A percentile compares a stretch with the other conserved stretches of the same genome.
Evolutionary conservation across 495 filamentous ascomycete species (phyloP).

Genomic region (Schizothecium vesticola): DNA sequence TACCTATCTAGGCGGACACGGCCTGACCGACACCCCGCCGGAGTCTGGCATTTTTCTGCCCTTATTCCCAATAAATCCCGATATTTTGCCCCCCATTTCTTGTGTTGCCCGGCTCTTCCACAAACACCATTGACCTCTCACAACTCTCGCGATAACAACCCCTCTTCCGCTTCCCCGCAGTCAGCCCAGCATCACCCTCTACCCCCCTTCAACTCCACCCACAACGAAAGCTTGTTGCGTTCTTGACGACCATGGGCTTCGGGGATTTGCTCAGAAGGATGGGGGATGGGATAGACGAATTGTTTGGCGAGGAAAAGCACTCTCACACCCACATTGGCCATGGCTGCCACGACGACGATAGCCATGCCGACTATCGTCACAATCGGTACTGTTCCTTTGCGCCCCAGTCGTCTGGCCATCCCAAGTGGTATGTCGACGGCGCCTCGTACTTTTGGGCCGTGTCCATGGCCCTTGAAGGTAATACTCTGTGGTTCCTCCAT

Average conservation of each 20-base stretch:
- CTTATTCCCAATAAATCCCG: not conserved
- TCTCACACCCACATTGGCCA: constrained; percentile 37
- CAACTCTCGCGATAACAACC: not conserved
- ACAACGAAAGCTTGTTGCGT: not conserved
- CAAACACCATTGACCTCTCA: not conserved
- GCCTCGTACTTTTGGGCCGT: constrained; percentile 92
- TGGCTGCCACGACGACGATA: constrained; percentile 26
- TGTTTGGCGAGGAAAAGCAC: constrained; percentile 34
- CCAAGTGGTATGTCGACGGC: constrained; percentile 92
- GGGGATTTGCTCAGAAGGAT: constrained; percentile 22
- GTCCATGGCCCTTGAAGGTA: constrained; percentile 68
- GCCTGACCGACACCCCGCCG: not conserved
- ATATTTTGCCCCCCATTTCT: not conserved
- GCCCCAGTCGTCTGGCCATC: constrained; percentile 81
- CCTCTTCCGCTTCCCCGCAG: not conserved
- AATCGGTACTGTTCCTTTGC: constrained; percentile 82
- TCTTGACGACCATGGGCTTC: not conserved
- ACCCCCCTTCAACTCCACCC: not conserved
- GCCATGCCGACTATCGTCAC: constrained; percentile 36
- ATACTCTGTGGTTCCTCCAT: not conserved
- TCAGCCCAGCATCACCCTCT: not conserved
- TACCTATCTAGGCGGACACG: not conserved
- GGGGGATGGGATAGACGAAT: constrained; percentile 24
- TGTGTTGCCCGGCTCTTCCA: not conserved
- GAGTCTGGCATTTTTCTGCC: not conserved